Percentiles rank a stretch among this genome's conserved stretches.
phyloP scores from a whole-genome alignment of 176 grass and related monocot species.

The Avena insularis region DNA sequence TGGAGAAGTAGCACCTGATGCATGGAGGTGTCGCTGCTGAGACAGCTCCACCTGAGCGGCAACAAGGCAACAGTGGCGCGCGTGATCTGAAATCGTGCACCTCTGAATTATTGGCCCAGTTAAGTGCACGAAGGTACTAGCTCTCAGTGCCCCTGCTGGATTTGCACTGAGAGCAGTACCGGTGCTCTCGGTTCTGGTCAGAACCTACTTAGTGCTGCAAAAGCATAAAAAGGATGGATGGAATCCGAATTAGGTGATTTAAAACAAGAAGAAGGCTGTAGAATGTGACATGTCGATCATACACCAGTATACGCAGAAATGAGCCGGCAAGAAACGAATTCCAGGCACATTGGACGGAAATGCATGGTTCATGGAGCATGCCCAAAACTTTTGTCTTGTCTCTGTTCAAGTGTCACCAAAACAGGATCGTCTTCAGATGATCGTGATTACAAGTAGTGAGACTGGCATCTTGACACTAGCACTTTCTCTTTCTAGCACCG shows the following conservation, averaged over 20 bases:
- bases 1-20: background rate
- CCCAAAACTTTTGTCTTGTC: background rate
- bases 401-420: background rate
- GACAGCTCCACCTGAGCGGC: conserved; percentile 38
- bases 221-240: background rate
- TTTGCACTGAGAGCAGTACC: conserved; percentile 34
- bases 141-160: background rate
- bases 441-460: background rate
- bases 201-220: background rate
- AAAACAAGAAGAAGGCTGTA: background rate
- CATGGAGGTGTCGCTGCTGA: conserved; percentile 29
- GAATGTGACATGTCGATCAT: background rate
- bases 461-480: background rate
- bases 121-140: too few species aligned
- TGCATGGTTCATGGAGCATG: background rate
- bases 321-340: background rate
- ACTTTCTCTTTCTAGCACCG: conserved; percentile 4
- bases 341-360: background rate
- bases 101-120: background rate
- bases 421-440: background rate
- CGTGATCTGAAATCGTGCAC: background rate
- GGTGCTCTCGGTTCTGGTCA: conserved; percentile 34
- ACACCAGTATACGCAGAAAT: background rate
- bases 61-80: background rate
- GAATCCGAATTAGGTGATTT: background rate